Conservation (phyloP, 805 yeast species). For the Saccharomycopsis sp. region DNA sequence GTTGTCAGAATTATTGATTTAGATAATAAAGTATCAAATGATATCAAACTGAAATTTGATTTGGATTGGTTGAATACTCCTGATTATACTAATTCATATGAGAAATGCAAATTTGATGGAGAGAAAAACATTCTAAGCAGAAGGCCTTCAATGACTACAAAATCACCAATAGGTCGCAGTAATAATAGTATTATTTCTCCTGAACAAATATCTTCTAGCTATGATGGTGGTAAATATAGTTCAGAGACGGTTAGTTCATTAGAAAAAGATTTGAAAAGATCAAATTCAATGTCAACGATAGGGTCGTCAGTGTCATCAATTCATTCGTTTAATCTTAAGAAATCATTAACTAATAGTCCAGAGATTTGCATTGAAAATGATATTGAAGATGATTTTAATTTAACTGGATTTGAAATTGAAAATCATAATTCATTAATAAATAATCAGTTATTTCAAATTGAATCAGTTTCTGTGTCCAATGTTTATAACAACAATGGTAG, state of each 20-base stretch:
- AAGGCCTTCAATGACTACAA: not conserved
- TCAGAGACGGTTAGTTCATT: constrained; percentile 16
- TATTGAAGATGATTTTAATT: constrained; percentile 4
- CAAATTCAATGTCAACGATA: constrained; percentile 9
- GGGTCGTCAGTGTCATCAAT: constrained; percentile 18
- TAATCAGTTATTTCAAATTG: constrained; percentile 25
- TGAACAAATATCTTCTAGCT: constrained; percentile 13
- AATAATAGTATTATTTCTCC: constrained; percentile 6
- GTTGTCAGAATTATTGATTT: constrained; percentile 15
- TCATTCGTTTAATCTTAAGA: constrained; percentile 14
- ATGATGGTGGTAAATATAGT: constrained; percentile 14
- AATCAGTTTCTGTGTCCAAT: constrained; percentile 33
- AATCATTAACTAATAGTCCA: constrained; percentile 15
- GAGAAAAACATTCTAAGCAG: not conserved
- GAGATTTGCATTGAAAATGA: constrained; percentile 8
- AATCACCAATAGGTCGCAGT: constrained; percentile 1
- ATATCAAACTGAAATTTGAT: constrained; percentile 5
- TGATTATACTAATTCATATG: not conserved
- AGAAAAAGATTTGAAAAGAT: constrained; percentile 12
- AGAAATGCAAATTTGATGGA: not conserved
- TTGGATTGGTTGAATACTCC: constrained; percentile 15
- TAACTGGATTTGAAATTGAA: constrained; percentile 10
- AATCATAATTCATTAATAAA: constrained; percentile 4
- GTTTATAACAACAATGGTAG: constrained; percentile 37
- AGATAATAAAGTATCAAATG: constrained; percentile 7